These are phyloP conservation scores for Pichia sp. DNA, from an alignment of 1,139 yeast genomes.

Conservation along the genomic window DNA sequence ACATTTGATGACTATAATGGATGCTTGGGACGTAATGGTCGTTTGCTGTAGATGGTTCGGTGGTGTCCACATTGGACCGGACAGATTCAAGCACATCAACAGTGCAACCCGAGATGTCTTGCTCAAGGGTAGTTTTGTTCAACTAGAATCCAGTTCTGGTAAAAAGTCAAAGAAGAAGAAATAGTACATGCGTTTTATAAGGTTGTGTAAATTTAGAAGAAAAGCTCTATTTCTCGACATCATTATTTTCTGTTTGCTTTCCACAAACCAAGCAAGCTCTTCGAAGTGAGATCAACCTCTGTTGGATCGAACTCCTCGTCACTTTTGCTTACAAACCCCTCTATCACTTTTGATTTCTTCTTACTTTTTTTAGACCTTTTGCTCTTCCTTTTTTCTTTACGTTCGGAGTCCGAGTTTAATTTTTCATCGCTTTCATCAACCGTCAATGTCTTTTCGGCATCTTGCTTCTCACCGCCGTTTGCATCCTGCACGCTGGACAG, in stretches of 20 bases:
- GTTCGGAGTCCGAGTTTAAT: not conserved
- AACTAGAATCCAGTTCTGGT: constrained; percentile 7
- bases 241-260: constrained; percentile 15
- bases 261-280: constrained; percentile 18
- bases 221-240: not conserved
- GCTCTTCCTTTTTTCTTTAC: constrained; percentile 21
- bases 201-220: not conserved
- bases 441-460: not conserved
- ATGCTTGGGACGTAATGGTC: constrained; percentile 80
- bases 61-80: constrained; percentile 89
- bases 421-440: not conserved
- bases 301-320: constrained; percentile 12
- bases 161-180: constrained; percentile 24
- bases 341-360: constrained; percentile 19
- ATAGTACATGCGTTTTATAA: constrained; percentile 6
- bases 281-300: constrained; percentile 15
- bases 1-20: constrained; percentile 77
- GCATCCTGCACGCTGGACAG: constrained; percentile 1
- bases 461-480: not conserved
- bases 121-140: constrained; percentile 53
- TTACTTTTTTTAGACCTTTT: constrained; percentile 18
- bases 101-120: constrained; percentile 84
- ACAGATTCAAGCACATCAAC: constrained; percentile 89
- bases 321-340: constrained; percentile 5
- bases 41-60: constrained; percentile 93